Evolutionary conservation across 208 protist species (phyloP).

Genomic region (Strigomonas culicis): DNA sequence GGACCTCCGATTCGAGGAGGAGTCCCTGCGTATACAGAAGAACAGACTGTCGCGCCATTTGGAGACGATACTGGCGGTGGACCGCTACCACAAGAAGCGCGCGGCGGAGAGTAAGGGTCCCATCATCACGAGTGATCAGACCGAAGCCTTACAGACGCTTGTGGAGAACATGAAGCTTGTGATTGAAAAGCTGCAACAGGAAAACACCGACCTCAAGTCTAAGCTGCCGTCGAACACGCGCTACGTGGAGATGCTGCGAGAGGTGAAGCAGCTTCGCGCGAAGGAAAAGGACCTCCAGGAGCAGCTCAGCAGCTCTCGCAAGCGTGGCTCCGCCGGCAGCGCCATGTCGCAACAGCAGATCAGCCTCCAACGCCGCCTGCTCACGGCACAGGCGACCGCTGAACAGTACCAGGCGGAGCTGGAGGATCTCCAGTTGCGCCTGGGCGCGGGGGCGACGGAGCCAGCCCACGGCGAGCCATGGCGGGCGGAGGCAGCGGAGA

Average conservation of each 20-base stretch:
- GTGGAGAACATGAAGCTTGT: slow-evolving; percentile 76
- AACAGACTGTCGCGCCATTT: slow-evolving; percentile 63
- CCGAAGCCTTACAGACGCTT: slow-evolving; percentile 42
- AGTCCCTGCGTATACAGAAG: slow-evolving; percentile 59
- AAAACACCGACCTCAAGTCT: slow-evolving; percentile 57
- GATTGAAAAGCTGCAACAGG: slow-evolving; percentile 62
- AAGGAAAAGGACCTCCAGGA: slow-evolving; percentile 20
- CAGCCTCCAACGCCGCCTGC: slow-evolving; percentile 46
- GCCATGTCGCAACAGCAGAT: slow-evolving; percentile 4
- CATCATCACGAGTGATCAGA: slow-evolving; percentile 9
- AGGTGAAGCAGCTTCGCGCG: slow-evolving; percentile 46
- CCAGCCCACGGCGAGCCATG: slow-evolving; percentile 30
- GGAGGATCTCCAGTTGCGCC: slow-evolving; percentile 34
- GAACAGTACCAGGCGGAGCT: slow-evolving; percentile 59
- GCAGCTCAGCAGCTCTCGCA: slow-evolving; percentile 19
- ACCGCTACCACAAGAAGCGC: slow-evolving; percentile 19
- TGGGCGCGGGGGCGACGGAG: slow-evolving; percentile 31
- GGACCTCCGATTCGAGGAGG: slow-evolving; percentile 67
- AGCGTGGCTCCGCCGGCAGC: slow-evolving; percentile 12
- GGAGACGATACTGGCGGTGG: slow-evolving; percentile 42
- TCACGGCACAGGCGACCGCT: slow-evolving; percentile 42
- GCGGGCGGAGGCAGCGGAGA: not conserved
- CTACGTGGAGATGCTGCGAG: slow-evolving; percentile 52
- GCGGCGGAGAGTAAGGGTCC: slow-evolving; percentile 2
- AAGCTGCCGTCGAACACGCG: slow-evolving; percentile 18